phyloP scores from a whole-genome alignment of 305 asterid genomes.

The Andrographis paniculata region DNA sequence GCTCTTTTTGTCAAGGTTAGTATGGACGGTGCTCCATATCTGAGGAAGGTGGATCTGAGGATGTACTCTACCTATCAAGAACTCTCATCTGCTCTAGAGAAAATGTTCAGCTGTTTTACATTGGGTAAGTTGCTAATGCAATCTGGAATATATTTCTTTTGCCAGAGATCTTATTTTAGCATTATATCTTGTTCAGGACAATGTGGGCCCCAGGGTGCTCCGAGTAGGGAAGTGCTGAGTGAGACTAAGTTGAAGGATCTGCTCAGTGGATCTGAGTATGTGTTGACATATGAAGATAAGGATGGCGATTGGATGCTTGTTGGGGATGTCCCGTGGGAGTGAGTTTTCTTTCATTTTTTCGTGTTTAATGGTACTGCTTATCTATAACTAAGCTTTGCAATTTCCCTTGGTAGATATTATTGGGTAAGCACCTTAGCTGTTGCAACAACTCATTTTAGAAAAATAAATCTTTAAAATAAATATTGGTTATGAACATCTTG shows the following conservation, averaged over 20 bases:
- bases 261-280: constrained; percentile 66
- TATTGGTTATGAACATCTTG: no score
- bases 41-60: constrained; percentile 80
- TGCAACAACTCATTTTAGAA: no score
- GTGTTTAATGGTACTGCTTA: not conserved
- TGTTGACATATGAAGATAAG: constrained; percentile 52
- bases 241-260: constrained; percentile 64
- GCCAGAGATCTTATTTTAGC: constrained; percentile 5
- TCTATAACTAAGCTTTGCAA: not conserved
- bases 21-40: constrained; percentile 89
- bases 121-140: constrained; percentile 35
- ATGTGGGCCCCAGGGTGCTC: constrained; percentile 50
- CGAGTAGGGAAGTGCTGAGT: constrained; percentile 40
- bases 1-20: constrained; percentile 76
- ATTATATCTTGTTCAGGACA: constrained; percentile 31
- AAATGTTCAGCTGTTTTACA: constrained; percentile 83
- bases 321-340: constrained; percentile 78
- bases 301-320: constrained; percentile 67
- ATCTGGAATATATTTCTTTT: not conserved
- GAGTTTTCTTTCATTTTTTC: constrained; percentile 21
- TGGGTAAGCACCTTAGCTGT: no score
- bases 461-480: no score
- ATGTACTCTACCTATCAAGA: constrained; percentile 51
- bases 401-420: not conserved
- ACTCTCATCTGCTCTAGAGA: constrained; percentile 74